Evolutionary conservation across 257 asterid species (phyloP).

Genomic region (Avicennia marina): DNA sequence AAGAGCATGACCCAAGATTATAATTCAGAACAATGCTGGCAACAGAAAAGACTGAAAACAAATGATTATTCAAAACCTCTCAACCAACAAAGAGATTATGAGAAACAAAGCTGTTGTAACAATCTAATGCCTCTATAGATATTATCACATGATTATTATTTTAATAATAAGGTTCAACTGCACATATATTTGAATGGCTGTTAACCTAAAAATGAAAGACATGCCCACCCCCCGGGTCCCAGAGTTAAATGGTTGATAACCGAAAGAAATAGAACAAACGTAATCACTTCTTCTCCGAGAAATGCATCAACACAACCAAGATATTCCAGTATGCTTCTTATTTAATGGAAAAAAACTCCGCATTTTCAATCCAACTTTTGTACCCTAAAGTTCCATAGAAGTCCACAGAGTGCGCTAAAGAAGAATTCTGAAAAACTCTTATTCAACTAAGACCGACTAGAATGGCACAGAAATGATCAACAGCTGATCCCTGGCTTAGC

Average conservation of each 20-base stretch:
- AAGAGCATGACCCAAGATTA: neutral
- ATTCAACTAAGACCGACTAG: no score
- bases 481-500: neutral
- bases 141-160: neutral
- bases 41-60: neutral
- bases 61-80: neutral
- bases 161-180: neutral
- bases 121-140: neutral
- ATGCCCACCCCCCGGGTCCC: neutral
- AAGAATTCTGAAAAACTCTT: neutral
- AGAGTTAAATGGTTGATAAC: neutral
- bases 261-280: neutral
- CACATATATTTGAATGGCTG: neutral
- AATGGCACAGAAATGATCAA: neutral
- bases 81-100: neutral
- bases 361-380: no score
- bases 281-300: no score
- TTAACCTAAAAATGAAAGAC: slow-evolving; percentile 15
- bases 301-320: slow-evolving; percentile 10
- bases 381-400: no score
- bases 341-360: neutral
- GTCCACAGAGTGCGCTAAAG: slow-evolving; percentile 1
- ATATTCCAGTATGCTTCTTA: slow-evolving; percentile 2
- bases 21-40: neutral
- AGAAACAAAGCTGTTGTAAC: neutral